Evolutionary conservation across 2,329 filamentous ascomycete genomes (phyloP).

Genomic region (Xenosphaeropsis pyriputrescens): DNA sequence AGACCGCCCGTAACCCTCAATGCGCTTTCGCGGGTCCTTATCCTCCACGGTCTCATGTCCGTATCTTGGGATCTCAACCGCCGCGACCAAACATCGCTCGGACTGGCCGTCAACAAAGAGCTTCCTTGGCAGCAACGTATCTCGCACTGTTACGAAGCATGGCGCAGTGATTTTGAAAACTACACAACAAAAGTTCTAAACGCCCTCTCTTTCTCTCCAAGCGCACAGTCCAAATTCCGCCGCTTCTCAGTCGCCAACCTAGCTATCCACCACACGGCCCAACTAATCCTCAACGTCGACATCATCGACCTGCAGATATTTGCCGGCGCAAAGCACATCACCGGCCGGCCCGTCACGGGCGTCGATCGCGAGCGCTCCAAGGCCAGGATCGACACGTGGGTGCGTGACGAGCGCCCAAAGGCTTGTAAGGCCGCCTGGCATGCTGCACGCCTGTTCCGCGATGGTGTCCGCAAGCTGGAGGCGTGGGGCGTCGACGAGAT

Average conservation of each 20-base stretch:
- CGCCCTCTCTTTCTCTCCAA: slow-evolving; percentile 9
- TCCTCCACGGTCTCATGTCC: slow-evolving; percentile 48
- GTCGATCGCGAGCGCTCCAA: slow-evolving; percentile 33
- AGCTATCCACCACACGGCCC: slow-evolving; percentile 42
- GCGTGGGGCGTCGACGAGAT: slow-evolving; percentile 35
- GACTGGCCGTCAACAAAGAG: slow-evolving; percentile 7
- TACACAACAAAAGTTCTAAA: slow-evolving; percentile 27
- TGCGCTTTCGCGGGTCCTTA: slow-evolving; percentile 32
- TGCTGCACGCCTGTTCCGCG: slow-evolving; percentile 34
- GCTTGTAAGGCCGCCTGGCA: slow-evolving; percentile 33
- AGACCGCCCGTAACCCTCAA: slow-evolving; percentile 27
- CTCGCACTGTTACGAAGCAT: slow-evolving; percentile 35
- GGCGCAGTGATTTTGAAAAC: slow-evolving; percentile 41
- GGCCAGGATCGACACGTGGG: slow-evolving; percentile 36
- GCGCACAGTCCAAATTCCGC: slow-evolving; percentile 23
- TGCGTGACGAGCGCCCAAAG: slow-evolving; percentile 11
- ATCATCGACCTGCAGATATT: slow-evolving; percentile 48
- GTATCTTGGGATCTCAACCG: slow-evolving; percentile 47
- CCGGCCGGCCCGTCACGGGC: slow-evolving; percentile 35
- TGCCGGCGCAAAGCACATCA: slow-evolving; percentile 41
- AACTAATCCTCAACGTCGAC: slow-evolving; percentile 39
- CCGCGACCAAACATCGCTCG: slow-evolving; percentile 44
- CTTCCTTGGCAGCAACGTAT: slow-evolving; percentile 34
- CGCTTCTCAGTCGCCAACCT: slow-evolving; percentile 32
- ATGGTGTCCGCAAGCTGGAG: slow-evolving; percentile 31